Evolutionary conservation across 495 filamentous ascomycete species (phyloP), one percentile per base, ranked within the genome.

Genomic region (Penicillium chermesinum): DNA sequence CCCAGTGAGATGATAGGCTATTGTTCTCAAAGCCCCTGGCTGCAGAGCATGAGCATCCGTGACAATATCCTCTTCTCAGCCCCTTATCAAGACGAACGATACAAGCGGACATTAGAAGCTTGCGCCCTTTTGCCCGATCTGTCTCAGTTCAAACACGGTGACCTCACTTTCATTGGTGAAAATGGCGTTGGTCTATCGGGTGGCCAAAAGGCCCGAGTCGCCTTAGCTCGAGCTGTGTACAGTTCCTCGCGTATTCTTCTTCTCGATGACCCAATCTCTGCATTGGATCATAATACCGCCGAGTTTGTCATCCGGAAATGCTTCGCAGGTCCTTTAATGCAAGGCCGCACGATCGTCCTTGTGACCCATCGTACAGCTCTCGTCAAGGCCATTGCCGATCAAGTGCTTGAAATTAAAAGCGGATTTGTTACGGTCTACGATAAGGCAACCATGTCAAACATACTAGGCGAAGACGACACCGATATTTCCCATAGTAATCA

Each of bases 31-130:
- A 86, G 81, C 3, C 86, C 89, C n/a, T 95, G 89, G 89, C 72
- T 95, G 6, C 87, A 93, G 59, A 91, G 85, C 55, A 91, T 91
- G 87, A 91, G 81, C 49, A 89, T 95, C 38, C 83, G 84, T 2
- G 84, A 91, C 25, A 91, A 91, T 49, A 90, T 91, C 36, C 63
- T 91, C 1, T 93, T 93, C 61, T 85, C 83, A 33, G 76, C 82
- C 9, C 77, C 77, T 0, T 87, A 86, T 46, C 84, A 91, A 44
- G 78, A 80, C 17, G 58, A 59, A 18, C 73, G 80, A 0, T 84
- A 83, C 50, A 78, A 77, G 35, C 71, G 73, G 41, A 80, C 82
- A 1, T 47, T 88, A 0, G 69, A 79, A 36, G 82, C 81, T 14
- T 87, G 83, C 55, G 82, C 80, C 7, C 63, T 89, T 8, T 68